Base-by-base conservation (phyloP, 108 stramenopile species). In the Cyclostephanos invisitatus region DNA sequence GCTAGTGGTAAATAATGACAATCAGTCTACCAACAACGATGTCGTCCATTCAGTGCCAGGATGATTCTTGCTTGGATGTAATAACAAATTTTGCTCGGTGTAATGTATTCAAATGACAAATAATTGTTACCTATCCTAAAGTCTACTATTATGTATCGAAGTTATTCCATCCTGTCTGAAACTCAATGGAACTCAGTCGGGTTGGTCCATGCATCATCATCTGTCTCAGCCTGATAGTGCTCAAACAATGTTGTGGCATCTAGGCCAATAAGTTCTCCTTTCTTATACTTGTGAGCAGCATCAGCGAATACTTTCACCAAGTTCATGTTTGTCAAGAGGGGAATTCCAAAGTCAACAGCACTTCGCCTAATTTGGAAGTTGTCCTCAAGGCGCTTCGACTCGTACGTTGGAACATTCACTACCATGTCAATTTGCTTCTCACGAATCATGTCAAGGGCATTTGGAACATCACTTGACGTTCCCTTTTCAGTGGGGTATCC, bases 291-390 rank as follows among this genome's bases (percentile, higher is more conserved):
- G 57, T 83, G 69, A 8, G 95, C 74, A 28, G 95, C 88, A 69
- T 91, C 88, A 3, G 96, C 85, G 55, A 98, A 92, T 62, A 94
- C 84, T 75, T 90, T 90, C 10, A 92, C 93, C 50, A 96, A 67
- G 53, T 97, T 86, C 80, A 94, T 75, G 84, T 99, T 98, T 12
- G 98, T 98, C 74, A 99, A 76, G 5, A 99, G 89, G 21, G 96
- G 94, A 51, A 95, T 76, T 75, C 96, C 96, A 75, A 96, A 98
- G 72, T 99, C 98, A 47, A 96, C 90, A 21, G 97, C 96, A 57
- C 93, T 89, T 67, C 98, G 83, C 55, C 98, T 93, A 85, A 98
- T 94, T 38, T 81, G 66, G 86, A 88, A 99, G 83, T 96, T 95
- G 80, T 95, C 93, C 62, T 92, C 93, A 42, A 96, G 50, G 32